A percentile compares a stretch with the other conserved stretches of the same genome.
phyloP scores from a whole-genome alignment of 257 asterid species.

The Capsicum rhomboideum region DNA sequence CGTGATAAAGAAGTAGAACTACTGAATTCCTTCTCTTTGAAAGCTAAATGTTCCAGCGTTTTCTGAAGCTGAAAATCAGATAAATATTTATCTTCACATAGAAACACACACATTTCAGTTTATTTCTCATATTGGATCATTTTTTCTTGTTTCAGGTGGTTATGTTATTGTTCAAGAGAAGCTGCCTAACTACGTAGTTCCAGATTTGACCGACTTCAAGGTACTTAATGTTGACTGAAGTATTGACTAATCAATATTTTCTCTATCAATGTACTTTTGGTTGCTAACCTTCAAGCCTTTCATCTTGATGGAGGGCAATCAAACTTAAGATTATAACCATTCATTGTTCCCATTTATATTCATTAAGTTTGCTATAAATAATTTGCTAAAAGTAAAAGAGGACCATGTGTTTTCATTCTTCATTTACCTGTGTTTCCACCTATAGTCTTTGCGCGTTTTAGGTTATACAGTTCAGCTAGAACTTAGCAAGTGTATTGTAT shows the following conservation, averaged over 20 bases:
- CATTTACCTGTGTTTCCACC: neutral
- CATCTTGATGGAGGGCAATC: neutral
- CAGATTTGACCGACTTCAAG: slow-evolving; percentile 77
- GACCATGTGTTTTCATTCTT: neutral
- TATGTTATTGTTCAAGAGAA: slow-evolving; percentile 66
- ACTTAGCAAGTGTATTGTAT: neutral
- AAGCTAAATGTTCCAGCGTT: neutral
- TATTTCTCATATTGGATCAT: neutral
- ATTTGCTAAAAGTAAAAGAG: neutral
- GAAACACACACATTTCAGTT: neutral
- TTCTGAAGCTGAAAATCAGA: neutral
- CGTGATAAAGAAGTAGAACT: neutral
- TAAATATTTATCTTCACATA: neutral
- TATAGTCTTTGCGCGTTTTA: neutral
- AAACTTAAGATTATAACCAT: neutral
- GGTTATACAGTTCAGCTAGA: neutral
- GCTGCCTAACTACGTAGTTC: slow-evolving; percentile 79
- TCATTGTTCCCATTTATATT: neutral
- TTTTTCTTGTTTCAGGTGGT: slow-evolving; percentile 46
- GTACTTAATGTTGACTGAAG: slow-evolving; percentile 17
- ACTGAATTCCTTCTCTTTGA: neutral
- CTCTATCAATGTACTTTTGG: neutral
- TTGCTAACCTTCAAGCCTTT: neutral
- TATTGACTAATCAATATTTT: neutral
- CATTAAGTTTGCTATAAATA: neutral